phyloP scores from a whole-genome alignment of 2,329 filamentous ascomycete species.

The Pseudocercospora fijiensis region DNA sequence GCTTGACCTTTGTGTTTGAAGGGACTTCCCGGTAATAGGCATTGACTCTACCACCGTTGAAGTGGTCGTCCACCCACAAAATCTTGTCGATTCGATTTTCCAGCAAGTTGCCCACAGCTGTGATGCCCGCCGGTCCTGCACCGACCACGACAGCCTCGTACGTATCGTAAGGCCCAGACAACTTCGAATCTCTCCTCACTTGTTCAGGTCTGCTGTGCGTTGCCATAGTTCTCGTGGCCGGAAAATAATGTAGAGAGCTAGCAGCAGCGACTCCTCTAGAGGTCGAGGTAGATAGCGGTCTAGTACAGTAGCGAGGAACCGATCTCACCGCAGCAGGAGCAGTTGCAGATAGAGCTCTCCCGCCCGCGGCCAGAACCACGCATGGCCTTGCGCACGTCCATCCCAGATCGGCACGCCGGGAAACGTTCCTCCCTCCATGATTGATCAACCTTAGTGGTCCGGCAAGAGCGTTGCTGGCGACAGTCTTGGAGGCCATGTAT shows the following conservation, averaged over 20 bases:
- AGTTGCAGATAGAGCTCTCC: conserved; percentile 13
- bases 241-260: neutral
- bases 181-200: conserved; percentile 19
- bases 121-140: conserved; percentile 59
- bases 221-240: conserved; percentile 15
- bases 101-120: conserved; percentile 61
- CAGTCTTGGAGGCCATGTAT: conserved; percentile 10
- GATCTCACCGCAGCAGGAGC: conserved; percentile 1
- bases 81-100: conserved; percentile 54
- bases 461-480: conserved; percentile 4
- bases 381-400: conserved; percentile 9
- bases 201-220: conserved; percentile 7
- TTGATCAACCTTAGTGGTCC: neutral
- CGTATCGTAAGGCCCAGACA: conserved; percentile 13
- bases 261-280: neutral
- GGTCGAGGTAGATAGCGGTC: conserved; percentile 1
- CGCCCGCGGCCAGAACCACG: conserved; percentile 5
- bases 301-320: conserved; percentile 13
- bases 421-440: neutral
- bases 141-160: conserved; percentile 60
- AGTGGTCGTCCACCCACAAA: conserved; percentile 60
- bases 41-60: conserved; percentile 47
- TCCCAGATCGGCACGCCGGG: conserved; percentile 7
- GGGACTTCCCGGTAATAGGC: conserved; percentile 61
- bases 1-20: conserved; percentile 61